Percentiles rank a stretch among this genome's conserved stretches.
These are phyloP conservation scores for Phytopythium delawarense DNA, from an alignment of 352 stramenopile genomes.

Conservation along the genomic window DNA sequence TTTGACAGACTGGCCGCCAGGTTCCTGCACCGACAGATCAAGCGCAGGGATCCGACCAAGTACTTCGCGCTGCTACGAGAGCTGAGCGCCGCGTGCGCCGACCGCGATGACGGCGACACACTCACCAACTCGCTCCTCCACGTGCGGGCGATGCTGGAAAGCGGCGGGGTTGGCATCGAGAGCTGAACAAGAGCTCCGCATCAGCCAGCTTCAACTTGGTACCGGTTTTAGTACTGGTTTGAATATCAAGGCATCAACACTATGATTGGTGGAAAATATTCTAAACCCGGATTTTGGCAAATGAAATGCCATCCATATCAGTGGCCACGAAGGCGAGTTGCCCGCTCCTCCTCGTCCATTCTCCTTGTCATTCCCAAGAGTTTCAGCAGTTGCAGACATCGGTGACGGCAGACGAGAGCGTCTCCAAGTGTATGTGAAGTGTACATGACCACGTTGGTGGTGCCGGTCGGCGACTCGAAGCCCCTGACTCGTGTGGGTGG, in stretches of 20 bases:
- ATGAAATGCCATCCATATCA: background rate
- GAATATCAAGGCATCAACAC: too few relatives aligned
- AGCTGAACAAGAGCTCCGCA: background rate
- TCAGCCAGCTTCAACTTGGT: background rate
- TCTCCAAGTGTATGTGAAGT: background rate
- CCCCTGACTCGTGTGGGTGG: constrained; percentile 19
- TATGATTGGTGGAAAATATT: background rate
- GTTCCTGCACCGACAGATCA: constrained; percentile 25
- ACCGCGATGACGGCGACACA: constrained; percentile 28
- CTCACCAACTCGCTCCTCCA: constrained; percentile 38
- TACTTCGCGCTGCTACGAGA: constrained; percentile 36
- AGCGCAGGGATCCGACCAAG: constrained; percentile 17
- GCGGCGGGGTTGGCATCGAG: constrained; percentile 3
- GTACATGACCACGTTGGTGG: background rate
- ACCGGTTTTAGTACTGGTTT: background rate
- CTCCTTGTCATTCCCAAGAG: background rate
- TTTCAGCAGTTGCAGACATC: background rate
- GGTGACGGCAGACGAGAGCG: background rate
- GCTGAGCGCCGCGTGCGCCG: constrained; percentile 34
- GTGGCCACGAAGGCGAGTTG: background rate
- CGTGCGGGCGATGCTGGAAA: constrained; percentile 26
- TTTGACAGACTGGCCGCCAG: constrained; percentile 33
- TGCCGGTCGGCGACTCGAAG: constrained; percentile 16
- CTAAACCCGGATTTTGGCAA: background rate
- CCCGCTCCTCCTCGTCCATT: background rate